phyloP scores from a whole-genome alignment of 2,329 filamentous ascomycete species.

The Pestalotiopsis sp. region DNA sequence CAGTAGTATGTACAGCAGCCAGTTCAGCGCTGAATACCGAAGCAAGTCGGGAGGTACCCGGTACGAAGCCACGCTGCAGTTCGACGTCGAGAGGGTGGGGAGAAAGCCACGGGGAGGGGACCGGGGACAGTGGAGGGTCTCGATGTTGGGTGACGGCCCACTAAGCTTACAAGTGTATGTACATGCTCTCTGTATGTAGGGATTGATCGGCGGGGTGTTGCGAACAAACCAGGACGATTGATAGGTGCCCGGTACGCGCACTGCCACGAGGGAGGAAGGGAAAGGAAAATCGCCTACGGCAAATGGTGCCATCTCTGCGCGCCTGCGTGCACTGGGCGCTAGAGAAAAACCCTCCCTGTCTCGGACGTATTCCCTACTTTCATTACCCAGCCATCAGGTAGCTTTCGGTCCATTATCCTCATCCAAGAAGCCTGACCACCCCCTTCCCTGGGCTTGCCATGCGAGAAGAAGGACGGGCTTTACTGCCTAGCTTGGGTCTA shows the following conservation, averaged over 20 bases:
- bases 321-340: neutral
- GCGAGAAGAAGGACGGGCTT: neutral
- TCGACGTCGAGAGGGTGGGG: neutral
- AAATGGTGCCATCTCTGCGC: conserved; percentile 1
- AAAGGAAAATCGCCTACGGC: conserved; percentile 1
- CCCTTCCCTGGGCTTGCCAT: neutral
- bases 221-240: neutral
- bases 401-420: conserved; percentile 14
- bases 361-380: conserved; percentile 8
- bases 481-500: neutral
- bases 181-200: no score
- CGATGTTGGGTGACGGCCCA: neutral
- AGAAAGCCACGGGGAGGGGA: neutral
- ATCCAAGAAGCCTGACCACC: neutral
- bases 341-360: conserved; percentile 3
- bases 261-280: conserved; percentile 16
- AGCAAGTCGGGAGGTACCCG: neutral
- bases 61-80: neutral
- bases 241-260: conserved; percentile 13
- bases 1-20: neutral
- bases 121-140: neutral
- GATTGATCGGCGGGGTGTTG: neutral
- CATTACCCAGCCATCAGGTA: conserved; percentile 15
- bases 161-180: no score
- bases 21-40: neutral